Base-by-base conservation (phyloP, 2,329 filamentous ascomycete species). In the Diaporthe destruens region DNA sequence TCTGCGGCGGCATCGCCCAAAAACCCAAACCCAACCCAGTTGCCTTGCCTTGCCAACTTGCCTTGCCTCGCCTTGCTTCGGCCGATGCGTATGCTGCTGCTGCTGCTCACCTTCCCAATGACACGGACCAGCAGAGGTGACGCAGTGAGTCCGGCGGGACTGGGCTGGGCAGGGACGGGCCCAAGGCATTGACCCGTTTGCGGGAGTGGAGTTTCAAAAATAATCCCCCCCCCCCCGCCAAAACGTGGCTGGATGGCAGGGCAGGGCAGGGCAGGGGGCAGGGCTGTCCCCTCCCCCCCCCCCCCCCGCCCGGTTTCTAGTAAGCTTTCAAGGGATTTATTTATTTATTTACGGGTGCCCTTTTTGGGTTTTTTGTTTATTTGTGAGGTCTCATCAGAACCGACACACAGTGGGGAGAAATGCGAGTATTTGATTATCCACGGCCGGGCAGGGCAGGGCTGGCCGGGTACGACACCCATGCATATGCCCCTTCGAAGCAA, bases 251-350 rank as follows among this genome's bases (percentile, higher is more conserved):
- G 20, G 44, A n/a, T 36, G 34, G n/a, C n/a, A n/a, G n/a, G 34
- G 34, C 34, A 11, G 11, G 36, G 11, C 51, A n/a, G 59, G 59
- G 18, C 34, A 23, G 49, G 42, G 23, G 20, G 42, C 59, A 51
- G 29, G 61, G 23, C 18, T 7, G 9, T 63, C 47, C 57, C 47
- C 57, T n/a, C n/a, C n/a, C n/a, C n/a, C n/a, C n/a, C n/a, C n/a
- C n/a, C n/a, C n/a, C n/a, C n/a, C n/a, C n/a, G n/a, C 59, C 59
- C 59, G 59, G 59, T 65, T 51, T 49, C 59, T 25, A 65, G 59
- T 51, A 51, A 65, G 59, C 59, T 65, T 65, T 65, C 36, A 36
- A 5, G 29, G 29, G 29, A 29, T 29, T 29, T 29, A 39, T 12
- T 39, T 39, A n/a, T n/a, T n/a, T n/a, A n/a, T n/a, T n/a, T n/a